Percentiles rank a stretch among this genome's conserved stretches.
These are phyloP conservation scores for Casuarina equisetifolia DNA, from an alignment of 306 rosid genomes.

Conservation along the genomic window DNA sequence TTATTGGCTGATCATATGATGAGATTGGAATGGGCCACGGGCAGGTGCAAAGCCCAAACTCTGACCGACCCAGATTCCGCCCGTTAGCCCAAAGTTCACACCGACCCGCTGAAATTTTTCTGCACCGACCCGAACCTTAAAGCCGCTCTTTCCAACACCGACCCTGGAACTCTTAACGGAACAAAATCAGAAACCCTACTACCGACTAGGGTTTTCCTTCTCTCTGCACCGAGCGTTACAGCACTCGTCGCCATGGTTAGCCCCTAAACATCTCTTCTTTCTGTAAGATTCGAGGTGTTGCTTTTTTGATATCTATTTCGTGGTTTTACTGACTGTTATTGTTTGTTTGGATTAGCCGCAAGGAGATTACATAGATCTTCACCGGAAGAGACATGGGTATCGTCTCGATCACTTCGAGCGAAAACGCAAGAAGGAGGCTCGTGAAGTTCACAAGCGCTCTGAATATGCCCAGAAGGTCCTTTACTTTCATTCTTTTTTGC, in stretches of 20 bases:
- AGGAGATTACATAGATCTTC: constrained; percentile 96
- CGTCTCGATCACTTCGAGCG: constrained; percentile 88
- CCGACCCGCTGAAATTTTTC: not conserved
- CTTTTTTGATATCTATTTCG: not conserved
- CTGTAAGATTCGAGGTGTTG: not conserved
- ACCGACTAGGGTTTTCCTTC: not conserved
- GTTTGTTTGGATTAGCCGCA: constrained; percentile 59
- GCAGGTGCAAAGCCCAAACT: not conserved
- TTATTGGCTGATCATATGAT: too few relatives aligned
- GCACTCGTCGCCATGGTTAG: constrained; percentile 32
- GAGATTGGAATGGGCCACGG: too few relatives aligned
- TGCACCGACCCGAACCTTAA: not conserved
- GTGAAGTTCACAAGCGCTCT: constrained; percentile 78
- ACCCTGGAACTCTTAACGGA: not conserved
- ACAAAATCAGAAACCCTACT: not conserved
- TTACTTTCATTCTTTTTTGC: not conserved
- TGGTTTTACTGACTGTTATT: constrained; percentile 4
- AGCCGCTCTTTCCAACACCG: not conserved
- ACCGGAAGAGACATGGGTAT: constrained; percentile 79
- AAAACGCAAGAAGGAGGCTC: constrained; percentile 90
- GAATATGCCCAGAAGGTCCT: constrained; percentile 74
- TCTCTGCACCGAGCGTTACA: not conserved
- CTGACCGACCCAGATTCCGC: not conserved
- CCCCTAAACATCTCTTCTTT: not conserved
- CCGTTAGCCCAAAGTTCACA: not conserved